Conservation (phyloP, 2,329 filamentous ascomycete species). For the Bipolaris zeicola region DNA sequence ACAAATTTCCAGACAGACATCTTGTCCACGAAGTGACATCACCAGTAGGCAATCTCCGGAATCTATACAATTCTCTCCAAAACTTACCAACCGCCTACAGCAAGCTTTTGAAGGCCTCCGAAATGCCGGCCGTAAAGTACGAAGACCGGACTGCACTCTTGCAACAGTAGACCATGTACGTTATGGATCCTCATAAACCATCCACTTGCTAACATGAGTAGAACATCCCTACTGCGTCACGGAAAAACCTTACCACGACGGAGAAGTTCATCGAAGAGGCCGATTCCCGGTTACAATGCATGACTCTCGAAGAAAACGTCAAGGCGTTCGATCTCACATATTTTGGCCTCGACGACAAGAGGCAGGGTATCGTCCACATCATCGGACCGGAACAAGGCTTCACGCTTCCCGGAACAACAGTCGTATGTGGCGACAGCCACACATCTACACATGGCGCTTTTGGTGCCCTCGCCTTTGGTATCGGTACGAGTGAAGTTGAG, state of each 20-base stretch:
- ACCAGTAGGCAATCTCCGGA: slow-evolving; percentile 63
- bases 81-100: slow-evolving; percentile 51
- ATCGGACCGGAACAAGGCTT: slow-evolving; percentile 99
- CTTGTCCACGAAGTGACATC: slow-evolving; percentile 98
- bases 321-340: slow-evolving; percentile 96
- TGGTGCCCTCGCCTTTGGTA: slow-evolving; percentile 91
- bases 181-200: background rate
- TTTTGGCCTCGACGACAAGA: slow-evolving; percentile 94
- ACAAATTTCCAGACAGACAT: slow-evolving; percentile 73
- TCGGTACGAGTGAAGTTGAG: slow-evolving; percentile 97
- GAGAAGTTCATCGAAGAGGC: slow-evolving; percentile 92
- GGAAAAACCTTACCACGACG: slow-evolving; percentile 93
- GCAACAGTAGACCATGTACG: slow-evolving; percentile 95
- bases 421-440: slow-evolving; percentile 97
- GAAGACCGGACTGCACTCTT: slow-evolving; percentile 94
- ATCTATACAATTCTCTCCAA: background rate
- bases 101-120: slow-evolving; percentile 97
- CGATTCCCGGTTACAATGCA: slow-evolving; percentile 90
- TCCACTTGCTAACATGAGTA: slow-evolving; percentile 47
- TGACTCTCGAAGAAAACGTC: slow-evolving; percentile 96
- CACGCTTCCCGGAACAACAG: slow-evolving; percentile 93
- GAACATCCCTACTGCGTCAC: slow-evolving; percentile 91
- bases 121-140: slow-evolving; percentile 85
- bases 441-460: slow-evolving; percentile 98
- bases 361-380: slow-evolving; percentile 97